These are phyloP conservation scores for Secale cereale DNA, from an alignment of 176 grass and related monocot genomes.

Conservation along the genomic window DNA sequence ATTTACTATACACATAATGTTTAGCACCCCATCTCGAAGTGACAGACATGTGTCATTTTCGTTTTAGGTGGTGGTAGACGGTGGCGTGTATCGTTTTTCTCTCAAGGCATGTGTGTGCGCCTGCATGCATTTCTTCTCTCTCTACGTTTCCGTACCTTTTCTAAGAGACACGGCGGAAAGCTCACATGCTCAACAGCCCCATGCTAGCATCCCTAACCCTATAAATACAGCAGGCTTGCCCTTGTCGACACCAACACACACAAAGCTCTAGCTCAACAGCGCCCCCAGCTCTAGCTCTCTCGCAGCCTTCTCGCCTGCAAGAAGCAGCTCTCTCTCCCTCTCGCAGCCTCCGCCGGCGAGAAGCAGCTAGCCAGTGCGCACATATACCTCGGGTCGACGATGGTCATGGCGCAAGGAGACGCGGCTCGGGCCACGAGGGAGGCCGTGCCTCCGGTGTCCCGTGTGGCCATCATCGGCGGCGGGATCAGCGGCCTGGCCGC, in stretches of 20 bases:
- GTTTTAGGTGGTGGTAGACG: too few species aligned
- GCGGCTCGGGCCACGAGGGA: conserved; percentile 33
- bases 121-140: neutral
- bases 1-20: too few species aligned
- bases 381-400: neutral
- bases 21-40: too few species aligned
- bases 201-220: neutral
- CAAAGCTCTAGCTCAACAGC: neutral
- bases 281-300: neutral
- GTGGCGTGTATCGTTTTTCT: too few species aligned
- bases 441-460: conserved; percentile 21
- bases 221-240: neutral
- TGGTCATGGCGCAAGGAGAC: conserved; percentile 7
- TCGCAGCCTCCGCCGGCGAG: too few species aligned
- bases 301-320: too few species aligned
- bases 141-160: conserved; percentile 37
- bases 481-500: conserved; percentile 88
- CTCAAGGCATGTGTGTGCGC: too few species aligned
- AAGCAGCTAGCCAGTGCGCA: conserved; percentile 12
- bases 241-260: neutral
- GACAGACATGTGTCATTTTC: too few species aligned
- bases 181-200: neutral
- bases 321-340: too few species aligned
- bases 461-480: conserved; percentile 88
- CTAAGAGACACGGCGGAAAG: conserved; percentile 20